Evolutionary conservation across 2,329 filamentous ascomycete species (phyloP), one percentile per base, ranked within the genome.

Genomic region (Clarireedia monteithiana): DNA sequence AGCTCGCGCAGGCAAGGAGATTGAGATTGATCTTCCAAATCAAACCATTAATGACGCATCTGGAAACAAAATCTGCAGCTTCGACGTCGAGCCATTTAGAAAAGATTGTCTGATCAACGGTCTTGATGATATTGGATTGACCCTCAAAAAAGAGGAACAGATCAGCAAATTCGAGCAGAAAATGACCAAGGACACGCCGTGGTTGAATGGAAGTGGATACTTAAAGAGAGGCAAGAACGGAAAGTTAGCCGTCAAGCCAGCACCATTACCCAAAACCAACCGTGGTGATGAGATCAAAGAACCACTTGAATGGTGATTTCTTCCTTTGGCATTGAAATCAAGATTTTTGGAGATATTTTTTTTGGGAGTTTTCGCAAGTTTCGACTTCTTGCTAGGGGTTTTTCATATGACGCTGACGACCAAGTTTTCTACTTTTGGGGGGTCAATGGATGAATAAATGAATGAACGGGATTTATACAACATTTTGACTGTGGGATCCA

Each of bases 91-190:
- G 69, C 82, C 86, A 73, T 97, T 96, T 78, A 80, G 90, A 70
- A 95, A 94, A 75, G 89, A 96, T 75, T 96, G 91, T 72, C 75
- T 97, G 50, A 72, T 95, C 67, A 95, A 97, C 68, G 91, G 91
- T 0, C 82, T 96, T 12, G 91, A 97, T 69, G 92, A 96, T 65
- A 96, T 96, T 66, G 91, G 91, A 40, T 75, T 96, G 61, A 96
- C 91, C 7, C 88, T 96, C 78, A 88, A 94, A 74, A 81, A 88
- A 73, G 90, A 92, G 61, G 85, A 89, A 60, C 90, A 95, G 78
- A 96, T 97, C 68, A 75, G 80, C 57, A 80, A 78, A 59, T 95
- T 94, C 67, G 91, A 97, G 81, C 75, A 76, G 65, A 84, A 57
- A 36, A 57, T 57, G 55, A 57, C 55, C 5, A 53, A 48, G 27